Percentiles rank a stretch among this genome's conserved stretches.
Conservation (phyloP, 2,329 filamentous ascomycete species). For the Sarocladium oryzae region DNA sequence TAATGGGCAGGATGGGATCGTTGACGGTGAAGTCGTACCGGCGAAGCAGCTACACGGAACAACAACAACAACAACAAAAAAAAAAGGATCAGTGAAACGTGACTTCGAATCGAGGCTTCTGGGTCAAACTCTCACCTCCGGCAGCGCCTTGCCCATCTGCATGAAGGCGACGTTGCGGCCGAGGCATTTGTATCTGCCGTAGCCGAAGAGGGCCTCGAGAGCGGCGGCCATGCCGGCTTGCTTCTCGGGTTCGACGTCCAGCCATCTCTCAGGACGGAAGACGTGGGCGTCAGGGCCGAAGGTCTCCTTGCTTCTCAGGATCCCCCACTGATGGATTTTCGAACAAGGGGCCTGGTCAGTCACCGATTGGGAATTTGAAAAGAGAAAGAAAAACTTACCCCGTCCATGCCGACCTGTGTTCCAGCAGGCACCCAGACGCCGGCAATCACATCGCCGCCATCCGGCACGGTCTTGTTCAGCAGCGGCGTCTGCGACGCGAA, state of each 20-base stretch:
- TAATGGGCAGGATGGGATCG: background rate
- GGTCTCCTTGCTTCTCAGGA: constrained; percentile 39
- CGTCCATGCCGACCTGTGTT: constrained; percentile 1
- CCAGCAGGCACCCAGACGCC: background rate
- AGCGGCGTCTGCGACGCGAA: constrained; percentile 1
- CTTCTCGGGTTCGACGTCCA: constrained; percentile 19
- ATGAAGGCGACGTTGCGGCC: constrained; percentile 41
- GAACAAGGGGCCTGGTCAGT: background rate
- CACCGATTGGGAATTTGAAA: background rate
- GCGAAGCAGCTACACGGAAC: background rate
- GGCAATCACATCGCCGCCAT: background rate
- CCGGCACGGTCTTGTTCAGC: constrained; percentile 5
- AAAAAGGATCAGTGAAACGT: too few relatives aligned
- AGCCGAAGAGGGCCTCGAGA: constrained; percentile 37
- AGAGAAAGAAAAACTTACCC: background rate
- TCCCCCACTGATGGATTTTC: constrained; percentile 32
- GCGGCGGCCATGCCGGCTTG: constrained; percentile 29
- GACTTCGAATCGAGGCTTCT: too few relatives aligned
- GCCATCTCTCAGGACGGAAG: constrained; percentile 13
- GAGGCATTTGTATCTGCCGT: constrained; percentile 38
- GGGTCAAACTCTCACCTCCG: constrained; percentile 32
- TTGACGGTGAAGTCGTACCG: background rate
- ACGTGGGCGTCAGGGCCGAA: constrained; percentile 20
- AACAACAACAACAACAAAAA: too few relatives aligned
- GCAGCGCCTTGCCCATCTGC: constrained; percentile 41